Conservation (phyloP, 164 flowering plant species). For the Saururus chinensis region DNA sequence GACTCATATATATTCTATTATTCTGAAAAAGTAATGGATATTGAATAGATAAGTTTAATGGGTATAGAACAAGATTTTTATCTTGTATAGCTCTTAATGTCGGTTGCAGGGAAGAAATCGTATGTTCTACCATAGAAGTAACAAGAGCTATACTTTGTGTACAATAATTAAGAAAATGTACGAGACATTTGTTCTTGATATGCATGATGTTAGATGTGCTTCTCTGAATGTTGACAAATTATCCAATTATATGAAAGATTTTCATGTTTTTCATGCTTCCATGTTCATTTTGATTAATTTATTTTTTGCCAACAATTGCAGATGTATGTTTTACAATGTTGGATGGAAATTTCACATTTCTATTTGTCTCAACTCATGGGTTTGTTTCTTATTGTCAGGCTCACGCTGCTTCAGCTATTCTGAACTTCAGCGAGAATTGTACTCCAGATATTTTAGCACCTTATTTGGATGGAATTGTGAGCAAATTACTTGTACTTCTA, state of each 20-base stretch:
- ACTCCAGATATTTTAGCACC: slow-evolving; percentile 91
- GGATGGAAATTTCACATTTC: not conserved
- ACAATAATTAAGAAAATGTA: too few relatives aligned
- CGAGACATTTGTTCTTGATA: too few relatives aligned
- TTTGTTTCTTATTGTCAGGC: slow-evolving; percentile 37
- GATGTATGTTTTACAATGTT: not conserved
- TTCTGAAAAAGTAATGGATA: too few relatives aligned
- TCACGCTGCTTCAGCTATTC: slow-evolving; percentile 98
- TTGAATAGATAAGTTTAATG: too few relatives aligned
- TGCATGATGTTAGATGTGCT: too few relatives aligned
- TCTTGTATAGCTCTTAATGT: too few relatives aligned
- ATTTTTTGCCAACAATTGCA: not conserved
- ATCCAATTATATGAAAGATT: not conserved
- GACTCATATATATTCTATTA: too few relatives aligned
- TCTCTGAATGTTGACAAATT: too few relatives aligned
- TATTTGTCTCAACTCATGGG: not conserved
- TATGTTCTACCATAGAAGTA: too few relatives aligned
- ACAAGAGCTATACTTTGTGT: too few relatives aligned
- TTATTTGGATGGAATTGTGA: slow-evolving; percentile 84
- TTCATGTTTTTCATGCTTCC: not conserved
- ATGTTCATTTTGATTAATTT: not conserved
- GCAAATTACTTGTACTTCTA: slow-evolving; percentile 86
- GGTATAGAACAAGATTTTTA: too few relatives aligned
- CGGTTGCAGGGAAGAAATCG: too few relatives aligned
- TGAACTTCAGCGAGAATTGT: slow-evolving; percentile 97